Evolutionary conservation across 768 basidiomycete genomes (phyloP).

Genomic region (Lentinula detonsa): DNA sequence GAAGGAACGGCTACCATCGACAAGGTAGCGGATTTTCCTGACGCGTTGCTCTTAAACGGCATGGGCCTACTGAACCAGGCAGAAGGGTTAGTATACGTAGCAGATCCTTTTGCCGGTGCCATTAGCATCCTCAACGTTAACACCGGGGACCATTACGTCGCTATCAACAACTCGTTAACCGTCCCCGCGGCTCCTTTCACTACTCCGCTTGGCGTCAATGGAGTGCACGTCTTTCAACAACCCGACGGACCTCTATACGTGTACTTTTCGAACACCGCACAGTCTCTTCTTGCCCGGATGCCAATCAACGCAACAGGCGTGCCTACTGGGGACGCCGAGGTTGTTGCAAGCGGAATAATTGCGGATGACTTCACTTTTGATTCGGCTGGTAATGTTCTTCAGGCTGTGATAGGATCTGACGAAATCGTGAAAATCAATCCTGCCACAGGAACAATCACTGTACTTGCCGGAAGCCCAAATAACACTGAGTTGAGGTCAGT

Average conservation of each 20-base stretch:
- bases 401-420: neutral
- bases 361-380: conserved; percentile 2
- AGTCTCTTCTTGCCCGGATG: neutral
- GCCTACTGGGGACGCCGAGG: neutral
- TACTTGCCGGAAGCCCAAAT: neutral
- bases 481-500: neutral
- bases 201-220: neutral
- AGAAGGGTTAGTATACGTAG: neutral
- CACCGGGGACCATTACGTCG: neutral
- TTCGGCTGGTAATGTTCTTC: neutral
- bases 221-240: neutral
- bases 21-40: neutral
- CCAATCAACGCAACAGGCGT: neutral
- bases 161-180: conserved; percentile 2
- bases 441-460: neutral
- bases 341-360: neutral
- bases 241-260: neutral
- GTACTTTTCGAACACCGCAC: neutral
- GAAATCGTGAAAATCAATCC: neutral
- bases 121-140: neutral
- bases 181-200: neutral
- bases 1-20: neutral
- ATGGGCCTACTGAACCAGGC: neutral
- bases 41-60: neutral
- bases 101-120: neutral